Base-by-base conservation (phyloP, 768 basidiomycete genomes). In the Plicaturopsis crispa region DNA sequence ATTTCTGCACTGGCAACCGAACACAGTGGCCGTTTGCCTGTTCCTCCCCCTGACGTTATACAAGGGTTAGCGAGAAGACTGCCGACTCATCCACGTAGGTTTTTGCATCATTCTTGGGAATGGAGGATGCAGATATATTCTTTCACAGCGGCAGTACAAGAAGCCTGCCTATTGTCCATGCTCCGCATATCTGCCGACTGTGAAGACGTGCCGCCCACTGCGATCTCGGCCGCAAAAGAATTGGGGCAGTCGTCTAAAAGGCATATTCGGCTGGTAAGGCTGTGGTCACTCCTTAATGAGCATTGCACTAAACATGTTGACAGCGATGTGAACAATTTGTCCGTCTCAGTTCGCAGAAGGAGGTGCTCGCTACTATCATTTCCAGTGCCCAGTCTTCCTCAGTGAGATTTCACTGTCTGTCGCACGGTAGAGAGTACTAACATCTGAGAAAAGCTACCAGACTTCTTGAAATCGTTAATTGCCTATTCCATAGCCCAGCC, bases 271-370 rank as follows among this genome's bases (percentile, higher is more conserved):
- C 63, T 66, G 49, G 86, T 85, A 51, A 38, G 66, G 47, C n/a
- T n/a, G n/a, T n/a, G n/a, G n/a, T n/a, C n/a, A n/a, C n/a, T n/a
- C 12, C 8, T 16, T 19, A 33, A n/a, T 14, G 17, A 18, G n/a
- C 33, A 7, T 33, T 5, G n/a, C 16, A 26, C 13, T 8, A 28
- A 38, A n/a, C 31, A 22, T 40, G 20, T 28, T 38, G 36, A 23
- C 48, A 89, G 86, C 73, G 85, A 39, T 87, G 84, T 49, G 66
- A 73, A 18, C 78, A 84, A 52, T 87, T 89, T 51, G 47, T 76
- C 21, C 60, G 57, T 8, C 57, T 84, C 12, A 61, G 60, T 5
- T 51, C 56, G 14, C 60, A 79, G 38, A 69, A 63, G 45, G 54
- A 62, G 7, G 44, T 60, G 4, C 66, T 88, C 14, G 43, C 54